A percentile compares a stretch with the other conserved stretches of the same genome.
phyloP scores from a whole-genome alignment of 371 early-diverging fungal species.

The Choanephora cucurbitarum region DNA sequence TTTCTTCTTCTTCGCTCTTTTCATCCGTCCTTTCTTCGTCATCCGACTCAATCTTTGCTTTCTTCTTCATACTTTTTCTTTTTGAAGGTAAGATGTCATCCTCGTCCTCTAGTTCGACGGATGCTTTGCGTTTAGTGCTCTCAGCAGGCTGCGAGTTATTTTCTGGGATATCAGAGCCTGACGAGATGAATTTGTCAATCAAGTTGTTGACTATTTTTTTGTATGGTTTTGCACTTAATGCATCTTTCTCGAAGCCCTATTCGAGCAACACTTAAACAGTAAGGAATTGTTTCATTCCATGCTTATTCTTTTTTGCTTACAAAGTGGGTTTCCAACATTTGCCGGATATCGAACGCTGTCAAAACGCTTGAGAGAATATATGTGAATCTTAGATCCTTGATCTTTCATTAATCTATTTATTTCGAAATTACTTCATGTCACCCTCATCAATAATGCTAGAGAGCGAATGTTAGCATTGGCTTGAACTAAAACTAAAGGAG shows the following conservation, averaged over 20 bases:
- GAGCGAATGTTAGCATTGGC: not conserved
- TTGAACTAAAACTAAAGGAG: not conserved
- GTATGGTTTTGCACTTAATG: constrained; percentile 28
- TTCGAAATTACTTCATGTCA: constrained; percentile 12
- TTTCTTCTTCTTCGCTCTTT: constrained; percentile 2
- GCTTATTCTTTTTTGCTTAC: constrained; percentile 7
- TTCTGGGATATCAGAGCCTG: not conserved
- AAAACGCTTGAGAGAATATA: too few species aligned
- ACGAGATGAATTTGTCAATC: constrained; percentile 29
- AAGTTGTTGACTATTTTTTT: constrained; percentile 22
- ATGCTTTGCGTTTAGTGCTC: not conserved
- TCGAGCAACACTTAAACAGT: too few species aligned
- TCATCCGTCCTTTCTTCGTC: constrained; percentile 2
- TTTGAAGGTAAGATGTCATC: not conserved
- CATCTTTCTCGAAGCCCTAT: constrained; percentile 22
- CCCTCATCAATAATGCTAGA: constrained; percentile 17
- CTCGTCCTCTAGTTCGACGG: not conserved
- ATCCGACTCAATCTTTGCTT: not conserved
- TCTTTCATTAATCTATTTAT: too few species aligned
- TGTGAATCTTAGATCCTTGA: too few species aligned
- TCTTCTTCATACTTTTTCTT: constrained; percentile 7
- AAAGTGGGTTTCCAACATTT: constrained; percentile 10
- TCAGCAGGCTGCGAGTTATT: not conserved
- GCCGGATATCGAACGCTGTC: constrained; percentile 13
- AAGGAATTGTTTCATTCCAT: too few species aligned